Base-by-base conservation (phyloP, 495 filamentous ascomycete species). In the Aspergillus hancockii region DNA sequence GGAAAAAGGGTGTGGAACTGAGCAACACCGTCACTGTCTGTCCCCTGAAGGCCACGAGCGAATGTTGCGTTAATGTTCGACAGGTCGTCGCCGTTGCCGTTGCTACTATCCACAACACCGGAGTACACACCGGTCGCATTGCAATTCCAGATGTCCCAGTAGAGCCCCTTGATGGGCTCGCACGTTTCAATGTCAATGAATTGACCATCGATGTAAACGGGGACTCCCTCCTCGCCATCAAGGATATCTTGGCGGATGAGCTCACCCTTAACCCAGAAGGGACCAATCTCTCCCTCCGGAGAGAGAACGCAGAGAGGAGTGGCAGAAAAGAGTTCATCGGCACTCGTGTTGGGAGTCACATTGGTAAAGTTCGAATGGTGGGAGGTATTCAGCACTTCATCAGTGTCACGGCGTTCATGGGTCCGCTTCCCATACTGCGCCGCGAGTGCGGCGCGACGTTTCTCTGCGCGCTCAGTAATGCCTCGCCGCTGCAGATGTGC, bases 111-210 rank as follows among this genome's bases (percentile, higher is more conserved):
- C 47, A 55, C 46, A 1, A 72, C 61, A 10, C 69, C 72, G 1
- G 74, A 77, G 67, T 84, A 85, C 23, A 79, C 74, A 32, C 81
- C 82, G 3, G 81, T 85, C 12, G 83, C 36, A 64, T 85, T 85
- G 69, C 72, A 76, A 53, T 71, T 69, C 84, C 84, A 86, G n/a
- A 83, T 70, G 49, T 87, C 83, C 54, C 79, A 70, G 51, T 77
- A 76, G 8, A 84, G 60, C 40, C 77, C 68, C 6, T 71, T 59
- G 36, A 84, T 70, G 0, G 81, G 78, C 62, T 78, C 70, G 62
- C 83, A 85, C 53, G 72, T 81, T 28, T 72, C 67, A 40, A 79
- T 67, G 54, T 85, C 80, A 47, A 85, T 76, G 66, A 83, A 79
- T 55, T 85, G 83, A 19, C 76, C 66, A 34, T 85, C 82, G 1